Percentiles rank a stretch among this genome's conserved stretches.
Evolutionary conservation across 352 stramenopile genomes (phyloP).

Genomic region (Pythium rhizo-oryzae): DNA sequence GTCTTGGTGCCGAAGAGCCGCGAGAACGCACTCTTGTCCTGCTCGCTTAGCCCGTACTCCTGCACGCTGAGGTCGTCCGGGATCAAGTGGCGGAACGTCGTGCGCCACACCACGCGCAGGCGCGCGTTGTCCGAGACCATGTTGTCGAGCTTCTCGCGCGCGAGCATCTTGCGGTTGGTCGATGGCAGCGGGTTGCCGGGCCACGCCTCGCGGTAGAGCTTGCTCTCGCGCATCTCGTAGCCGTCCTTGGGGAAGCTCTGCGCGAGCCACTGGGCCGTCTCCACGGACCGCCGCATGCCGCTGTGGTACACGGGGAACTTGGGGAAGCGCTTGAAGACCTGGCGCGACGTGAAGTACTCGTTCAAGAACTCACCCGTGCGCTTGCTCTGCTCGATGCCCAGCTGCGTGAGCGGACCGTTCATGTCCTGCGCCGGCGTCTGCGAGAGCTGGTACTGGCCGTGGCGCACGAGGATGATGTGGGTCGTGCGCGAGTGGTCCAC

Average conservation of each 20-base stretch:
- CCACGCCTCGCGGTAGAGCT: conserved; percentile 71
- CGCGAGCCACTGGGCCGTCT: conserved; percentile 55
- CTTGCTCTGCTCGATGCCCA: conserved; percentile 52
- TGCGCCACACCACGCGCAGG: conserved; percentile 64
- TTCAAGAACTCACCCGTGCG: conserved; percentile 53
- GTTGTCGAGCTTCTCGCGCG: conserved; percentile 71
- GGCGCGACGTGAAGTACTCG: conserved; percentile 46
- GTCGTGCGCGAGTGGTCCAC: conserved; percentile 73
- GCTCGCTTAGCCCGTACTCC: conserved; percentile 32
- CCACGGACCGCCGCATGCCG: conserved; percentile 46
- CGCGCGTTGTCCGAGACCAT: conserved; percentile 73
- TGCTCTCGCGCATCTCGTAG: conserved; percentile 60
- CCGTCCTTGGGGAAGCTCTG: conserved; percentile 40
- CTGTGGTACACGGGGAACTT: conserved; percentile 66
- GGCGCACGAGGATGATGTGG: conserved; percentile 69
- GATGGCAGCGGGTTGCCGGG: conserved; percentile 64
- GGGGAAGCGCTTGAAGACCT: conserved; percentile 60
- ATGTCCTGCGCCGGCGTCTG: conserved; percentile 53
- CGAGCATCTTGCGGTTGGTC: conserved; percentile 62
- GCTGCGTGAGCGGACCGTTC: conserved; percentile 53
- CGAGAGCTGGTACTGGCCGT: conserved; percentile 63
- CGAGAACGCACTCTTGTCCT: conserved; percentile 36
- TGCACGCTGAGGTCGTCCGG: conserved; percentile 45
- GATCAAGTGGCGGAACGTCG: conserved; percentile 70
- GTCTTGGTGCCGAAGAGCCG: conserved; percentile 38